These are phyloP conservation scores for Chaetomium strumarium DNA, from an alignment of 2,329 filamentous ascomycete species.

Conservation along the genomic window DNA sequence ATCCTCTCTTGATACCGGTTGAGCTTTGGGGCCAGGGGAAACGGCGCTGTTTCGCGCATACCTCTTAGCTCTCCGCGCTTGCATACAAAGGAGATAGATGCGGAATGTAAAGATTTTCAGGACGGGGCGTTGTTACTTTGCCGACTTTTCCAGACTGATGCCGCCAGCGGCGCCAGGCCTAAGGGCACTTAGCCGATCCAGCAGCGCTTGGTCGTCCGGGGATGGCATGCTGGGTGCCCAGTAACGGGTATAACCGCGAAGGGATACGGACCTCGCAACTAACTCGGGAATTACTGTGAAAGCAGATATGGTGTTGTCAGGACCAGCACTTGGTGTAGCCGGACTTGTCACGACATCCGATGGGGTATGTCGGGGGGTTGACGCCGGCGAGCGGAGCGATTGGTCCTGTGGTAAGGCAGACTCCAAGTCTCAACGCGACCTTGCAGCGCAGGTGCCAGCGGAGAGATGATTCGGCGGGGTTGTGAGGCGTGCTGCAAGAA, in stretches of 20 bases:
- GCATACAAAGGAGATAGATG: neutral
- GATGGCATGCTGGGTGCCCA: constrained; percentile 10
- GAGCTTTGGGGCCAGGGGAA: neutral
- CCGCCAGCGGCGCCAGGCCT: constrained; percentile 37
- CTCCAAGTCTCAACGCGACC: too few species aligned
- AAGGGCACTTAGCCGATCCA: constrained; percentile 51
- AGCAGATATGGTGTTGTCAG: too few species aligned
- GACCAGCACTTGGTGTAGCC: too few species aligned
- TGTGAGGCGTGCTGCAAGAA: too few species aligned
- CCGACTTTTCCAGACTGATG: constrained; percentile 31
- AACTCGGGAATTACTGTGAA: too few species aligned
- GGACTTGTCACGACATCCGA: too few species aligned
- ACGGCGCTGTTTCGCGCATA: constrained; percentile 13
- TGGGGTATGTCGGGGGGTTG: too few species aligned
- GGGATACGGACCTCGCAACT: neutral
- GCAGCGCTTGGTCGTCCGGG: constrained; percentile 39
- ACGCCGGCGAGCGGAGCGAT: too few species aligned
- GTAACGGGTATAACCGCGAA: neutral
- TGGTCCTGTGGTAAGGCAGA: too few species aligned
- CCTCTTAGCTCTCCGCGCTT: constrained; percentile 8
- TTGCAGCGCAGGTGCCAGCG: too few species aligned
- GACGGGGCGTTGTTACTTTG: constrained; percentile 34
- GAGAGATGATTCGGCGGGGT: too few species aligned
- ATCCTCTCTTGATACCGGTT: constrained; percentile 43
- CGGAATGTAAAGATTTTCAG: neutral